These are phyloP conservation scores for Nothophaeocryptopus gaeumannii DNA, from an alignment of 2,329 filamentous ascomycete genomes.

Conservation along the genomic window DNA sequence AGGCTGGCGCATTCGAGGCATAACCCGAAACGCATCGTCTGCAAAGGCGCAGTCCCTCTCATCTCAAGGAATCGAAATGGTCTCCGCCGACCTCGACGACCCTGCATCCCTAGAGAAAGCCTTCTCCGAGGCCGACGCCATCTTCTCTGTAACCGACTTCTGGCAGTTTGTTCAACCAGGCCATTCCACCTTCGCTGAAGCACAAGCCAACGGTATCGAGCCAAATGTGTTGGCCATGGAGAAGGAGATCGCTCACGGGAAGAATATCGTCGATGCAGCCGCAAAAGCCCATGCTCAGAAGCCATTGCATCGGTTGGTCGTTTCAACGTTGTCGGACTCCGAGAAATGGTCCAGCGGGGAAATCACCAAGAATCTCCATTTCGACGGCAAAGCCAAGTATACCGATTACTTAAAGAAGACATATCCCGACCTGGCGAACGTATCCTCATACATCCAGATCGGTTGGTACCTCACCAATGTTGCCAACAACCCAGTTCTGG, in stretches of 20 bases:
- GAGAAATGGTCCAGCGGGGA: conserved; percentile 42
- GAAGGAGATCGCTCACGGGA: conserved; percentile 28
- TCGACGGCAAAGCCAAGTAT: conserved; percentile 31
- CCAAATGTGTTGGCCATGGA: conserved; percentile 25
- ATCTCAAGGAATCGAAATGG: conserved; percentile 38
- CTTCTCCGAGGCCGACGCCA: conserved; percentile 36
- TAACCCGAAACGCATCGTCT: conserved; percentile 42
- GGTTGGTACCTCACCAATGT: conserved; percentile 38
- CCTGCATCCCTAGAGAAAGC: conserved; percentile 29
- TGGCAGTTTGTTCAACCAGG: conserved; percentile 26
- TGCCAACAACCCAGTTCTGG: conserved; percentile 8
- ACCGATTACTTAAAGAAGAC: conserved; percentile 28
- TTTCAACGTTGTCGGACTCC: conserved; percentile 39
- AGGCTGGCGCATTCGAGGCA: conserved; percentile 27
- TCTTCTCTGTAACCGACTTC: conserved; percentile 41
- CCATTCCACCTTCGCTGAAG: conserved; percentile 14
- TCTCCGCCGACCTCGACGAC: conserved; percentile 35
- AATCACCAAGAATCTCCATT: conserved; percentile 40
- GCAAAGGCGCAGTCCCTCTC: conserved; percentile 26
- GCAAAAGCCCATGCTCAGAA: conserved; percentile 3
- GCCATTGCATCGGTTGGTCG: conserved; percentile 36
- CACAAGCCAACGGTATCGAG: conserved; percentile 22
- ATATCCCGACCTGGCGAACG: conserved; percentile 18
- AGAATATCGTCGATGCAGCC: conserved; percentile 32
- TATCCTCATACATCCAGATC: conserved; percentile 35